phyloP scores from a whole-genome alignment of 495 filamentous ascomycete genomes.

The Rostrohypoxylon terebratum region DNA sequence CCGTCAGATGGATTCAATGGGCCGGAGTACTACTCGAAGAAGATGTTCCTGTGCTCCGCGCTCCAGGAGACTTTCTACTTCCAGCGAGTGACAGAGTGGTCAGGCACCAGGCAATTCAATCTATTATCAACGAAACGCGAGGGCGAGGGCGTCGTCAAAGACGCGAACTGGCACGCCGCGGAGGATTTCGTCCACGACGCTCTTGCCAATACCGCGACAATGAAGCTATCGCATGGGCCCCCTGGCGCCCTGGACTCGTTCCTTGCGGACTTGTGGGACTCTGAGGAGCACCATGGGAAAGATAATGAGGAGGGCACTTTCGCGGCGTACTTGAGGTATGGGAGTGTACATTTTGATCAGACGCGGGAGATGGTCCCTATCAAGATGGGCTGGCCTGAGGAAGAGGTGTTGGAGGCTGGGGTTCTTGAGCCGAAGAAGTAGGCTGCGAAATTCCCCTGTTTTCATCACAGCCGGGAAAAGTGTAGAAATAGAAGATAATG shows the following conservation, averaged over 20 bases:
- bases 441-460: no score
- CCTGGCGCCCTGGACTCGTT: constrained; percentile 40
- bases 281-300: constrained; percentile 45
- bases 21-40: constrained; percentile 46
- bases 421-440: constrained; percentile 38
- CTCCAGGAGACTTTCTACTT: constrained; percentile 45
- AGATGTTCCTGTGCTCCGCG: constrained; percentile 39
- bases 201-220: constrained; percentile 45
- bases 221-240: constrained; percentile 50
- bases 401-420: constrained; percentile 40
- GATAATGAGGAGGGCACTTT: constrained; percentile 52
- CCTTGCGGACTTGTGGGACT: constrained; percentile 51
- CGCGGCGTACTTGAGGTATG: constrained; percentile 53
- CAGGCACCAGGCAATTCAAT: constrained; percentile 46
- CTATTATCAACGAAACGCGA: constrained; percentile 42
- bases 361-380: constrained; percentile 41
- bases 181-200: constrained; percentile 46
- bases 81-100: constrained; percentile 42
- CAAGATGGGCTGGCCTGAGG: constrained; percentile 42
- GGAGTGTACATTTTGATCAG: constrained; percentile 53
- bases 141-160: constrained; percentile 35
- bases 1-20: constrained; percentile 49
- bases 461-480: no score
- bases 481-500: neutral
- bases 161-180: constrained; percentile 45